Conservation (phyloP, 225 moss, liverwort and hornwort species). For the Physcomitrium patens region DNA sequence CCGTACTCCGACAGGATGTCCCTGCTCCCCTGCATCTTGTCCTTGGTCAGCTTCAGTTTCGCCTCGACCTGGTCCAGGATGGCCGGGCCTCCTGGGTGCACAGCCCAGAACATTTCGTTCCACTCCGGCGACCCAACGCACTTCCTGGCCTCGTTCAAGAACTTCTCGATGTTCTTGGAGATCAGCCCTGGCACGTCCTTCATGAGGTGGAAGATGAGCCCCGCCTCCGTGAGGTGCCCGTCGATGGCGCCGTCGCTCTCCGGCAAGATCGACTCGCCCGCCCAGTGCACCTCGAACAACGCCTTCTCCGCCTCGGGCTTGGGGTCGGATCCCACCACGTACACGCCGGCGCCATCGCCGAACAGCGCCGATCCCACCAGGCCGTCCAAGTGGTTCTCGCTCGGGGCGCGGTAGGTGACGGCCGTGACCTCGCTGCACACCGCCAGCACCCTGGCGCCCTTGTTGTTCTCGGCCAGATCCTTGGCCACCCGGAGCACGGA, state of each 20-base stretch:
- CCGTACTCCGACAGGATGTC: no score
- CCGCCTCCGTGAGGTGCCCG: constrained; percentile 58
- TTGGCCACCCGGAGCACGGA: constrained; percentile 52
- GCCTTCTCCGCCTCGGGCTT: constrained; percentile 42
- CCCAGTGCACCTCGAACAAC: constrained; percentile 54
- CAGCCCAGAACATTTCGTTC: constrained; percentile 18
- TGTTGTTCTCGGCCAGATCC: constrained; percentile 62
- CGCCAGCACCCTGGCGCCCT: constrained; percentile 48
- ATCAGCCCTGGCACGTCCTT: constrained; percentile 55
- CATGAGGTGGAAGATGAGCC: constrained; percentile 61
- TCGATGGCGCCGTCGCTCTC: constrained; percentile 69
- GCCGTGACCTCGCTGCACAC: constrained; percentile 58
- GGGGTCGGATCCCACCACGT: constrained; percentile 54
- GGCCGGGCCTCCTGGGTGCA: no score
- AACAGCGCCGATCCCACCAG: constrained; percentile 57
- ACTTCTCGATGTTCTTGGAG: constrained; percentile 47
- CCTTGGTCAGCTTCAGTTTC: no score
- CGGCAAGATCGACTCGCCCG: constrained; percentile 50
- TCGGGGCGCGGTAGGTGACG: constrained; percentile 51
- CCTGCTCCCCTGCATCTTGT: no score
- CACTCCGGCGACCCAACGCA: constrained; percentile 33
- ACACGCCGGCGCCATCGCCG: constrained; percentile 57
- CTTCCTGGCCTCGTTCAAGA: constrained; percentile 36
- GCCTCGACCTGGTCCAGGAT: no score
- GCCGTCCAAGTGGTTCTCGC: constrained; percentile 52